Evolutionary conservation across 495 filamentous ascomycete species (phyloP), one percentile per base, ranked within the genome.

Genomic region (Neurospora discreta): DNA sequence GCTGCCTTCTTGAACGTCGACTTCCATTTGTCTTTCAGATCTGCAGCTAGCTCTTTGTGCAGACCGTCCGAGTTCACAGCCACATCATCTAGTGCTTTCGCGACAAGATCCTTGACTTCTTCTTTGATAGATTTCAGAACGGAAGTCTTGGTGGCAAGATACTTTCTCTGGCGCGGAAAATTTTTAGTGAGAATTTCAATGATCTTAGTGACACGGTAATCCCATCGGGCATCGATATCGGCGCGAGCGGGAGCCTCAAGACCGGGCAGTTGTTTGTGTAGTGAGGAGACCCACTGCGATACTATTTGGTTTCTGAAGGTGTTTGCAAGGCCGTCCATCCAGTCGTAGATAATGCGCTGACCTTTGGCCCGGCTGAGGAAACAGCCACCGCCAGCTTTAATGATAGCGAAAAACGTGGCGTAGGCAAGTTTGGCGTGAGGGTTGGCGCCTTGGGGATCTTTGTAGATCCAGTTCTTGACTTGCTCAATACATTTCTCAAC

Each of bases 391-490:
- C 42, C 18, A 9, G 71, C 39, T 5, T 40, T 74, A 1, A 78
- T 36, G 39, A 73, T 77, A 0, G 75, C 75, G 5, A 73, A 20
- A 23, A 74, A 78, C 1, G 72, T 77, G 2, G 11, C 23, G 65
- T 70, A 74, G 39, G 44, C 15, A 4, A 77, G 71, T 6, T 71
- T 74, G 2, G 16, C 13, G 20, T 39, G 33, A 0, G 68, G 70
- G 7, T 69, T 68, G 1, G 2, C 23, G 8, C 70, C 46, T 7
- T 74, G 68, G 1, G 77, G 71, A 15, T 70, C 71, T 43, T 74
- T 73, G 52, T 74, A 69, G 2, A 60, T 52, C 75, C 75, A 78
- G 10, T 73, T 65, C 0, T 20, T 71, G 1, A 70, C 77, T 3
- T 68, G 67, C 7, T 70, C 20, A 5, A 23, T 9, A 1, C 72